Evolutionary conservation across 2,329 filamentous ascomycete genomes (phyloP), one percentile per base, ranked within the genome.

Genomic region (Hypoxylon sp.): DNA sequence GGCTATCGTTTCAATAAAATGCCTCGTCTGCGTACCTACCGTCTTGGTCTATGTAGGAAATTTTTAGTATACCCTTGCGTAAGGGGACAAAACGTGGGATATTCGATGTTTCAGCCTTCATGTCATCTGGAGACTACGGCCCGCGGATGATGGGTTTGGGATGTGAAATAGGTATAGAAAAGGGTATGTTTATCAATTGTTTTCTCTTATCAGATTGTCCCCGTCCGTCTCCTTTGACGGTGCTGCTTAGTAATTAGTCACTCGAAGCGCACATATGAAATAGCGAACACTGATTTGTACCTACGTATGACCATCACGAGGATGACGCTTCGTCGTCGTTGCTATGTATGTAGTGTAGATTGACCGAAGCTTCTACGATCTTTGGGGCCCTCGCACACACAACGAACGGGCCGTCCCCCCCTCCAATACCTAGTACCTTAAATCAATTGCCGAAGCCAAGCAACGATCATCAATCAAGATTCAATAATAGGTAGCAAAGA

Each of bases 361-460:
- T 61, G 60, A 55, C 56, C 48, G 52, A 65, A 33, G 24, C 35
- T 57, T 51, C 31, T 17, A 31, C 44, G 51, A 56, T 60, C 44
- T 35, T 39, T 13, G 31, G 33, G 42, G 19, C 46, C 50, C 19
- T 54, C 52, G 44, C 22, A 52, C 5, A 47, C 13, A 22, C 19
- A 22, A 22, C 19, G 19, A 9, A 31, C 56, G 66, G 65, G 39
- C 60, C 63, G 46, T 58, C 51, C 50, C 55, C 59, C 37, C 54
- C 52, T 35, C 54, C 62, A 58, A 52, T 57, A 22, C 19, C 19
- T 22, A 22, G 19, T 22, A 22, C 19, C 19, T 22, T 22, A 22
- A 13, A 47, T 53, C 47, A 70, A 65, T 65, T 70, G 68, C 68
- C 68, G 68, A 68, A 59, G 68, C 64, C 65, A 70, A 70, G 67